These are phyloP conservation scores for Microthyrium microscopicum DNA, from an alignment of 2,329 filamentous ascomycete genomes.

Conservation along the genomic window DNA sequence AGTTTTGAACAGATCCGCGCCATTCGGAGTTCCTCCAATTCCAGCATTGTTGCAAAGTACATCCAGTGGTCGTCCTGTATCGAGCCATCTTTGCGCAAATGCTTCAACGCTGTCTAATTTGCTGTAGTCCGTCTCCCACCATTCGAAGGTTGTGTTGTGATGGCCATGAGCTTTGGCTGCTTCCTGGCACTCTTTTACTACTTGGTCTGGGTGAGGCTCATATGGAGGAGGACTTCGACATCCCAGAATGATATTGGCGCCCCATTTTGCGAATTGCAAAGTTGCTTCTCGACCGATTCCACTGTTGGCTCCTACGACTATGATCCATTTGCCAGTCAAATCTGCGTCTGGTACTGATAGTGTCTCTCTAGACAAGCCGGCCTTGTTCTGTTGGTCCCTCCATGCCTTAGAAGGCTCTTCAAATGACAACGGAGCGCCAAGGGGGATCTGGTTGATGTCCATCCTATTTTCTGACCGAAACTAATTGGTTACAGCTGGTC, in stretches of 20 bases:
- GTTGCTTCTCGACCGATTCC: slow-evolving; percentile 16
- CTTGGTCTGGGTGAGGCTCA: slow-evolving; percentile 13
- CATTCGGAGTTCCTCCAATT: slow-evolving; percentile 10
- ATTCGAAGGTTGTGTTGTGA: slow-evolving; percentile 11
- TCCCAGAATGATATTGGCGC: slow-evolving; percentile 15
- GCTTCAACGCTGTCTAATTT: slow-evolving; percentile 14
- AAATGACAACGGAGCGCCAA: slow-evolving; percentile 7
- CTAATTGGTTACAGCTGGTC: too few species aligned
- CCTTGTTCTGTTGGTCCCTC: slow-evolving; percentile 6
- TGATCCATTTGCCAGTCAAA: slow-evolving; percentile 10
- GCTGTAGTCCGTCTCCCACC: slow-evolving; percentile 15
- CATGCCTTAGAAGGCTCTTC: slow-evolving; percentile 5
- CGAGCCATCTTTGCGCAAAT: slow-evolving; percentile 15
- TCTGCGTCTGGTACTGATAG: slow-evolving; percentile 6
- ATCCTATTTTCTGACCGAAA: too few species aligned
- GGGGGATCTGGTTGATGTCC: slow-evolving; percentile 9
- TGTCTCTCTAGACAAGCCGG: slow-evolving; percentile 3
- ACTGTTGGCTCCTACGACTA: slow-evolving; percentile 13
- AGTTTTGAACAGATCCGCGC: slow-evolving; percentile 10
- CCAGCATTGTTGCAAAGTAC: slow-evolving; percentile 19
- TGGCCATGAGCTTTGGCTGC: slow-evolving; percentile 6
- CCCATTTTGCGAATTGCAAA: slow-evolving; percentile 13
- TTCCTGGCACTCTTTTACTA: slow-evolving; percentile 12
- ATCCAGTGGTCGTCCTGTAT: slow-evolving; percentile 13
- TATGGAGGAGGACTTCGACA: slow-evolving; percentile 12